Evolutionary conservation across 495 filamentous ascomycete genomes (phyloP).

Genomic region (Talaromyces stipitatus): DNA sequence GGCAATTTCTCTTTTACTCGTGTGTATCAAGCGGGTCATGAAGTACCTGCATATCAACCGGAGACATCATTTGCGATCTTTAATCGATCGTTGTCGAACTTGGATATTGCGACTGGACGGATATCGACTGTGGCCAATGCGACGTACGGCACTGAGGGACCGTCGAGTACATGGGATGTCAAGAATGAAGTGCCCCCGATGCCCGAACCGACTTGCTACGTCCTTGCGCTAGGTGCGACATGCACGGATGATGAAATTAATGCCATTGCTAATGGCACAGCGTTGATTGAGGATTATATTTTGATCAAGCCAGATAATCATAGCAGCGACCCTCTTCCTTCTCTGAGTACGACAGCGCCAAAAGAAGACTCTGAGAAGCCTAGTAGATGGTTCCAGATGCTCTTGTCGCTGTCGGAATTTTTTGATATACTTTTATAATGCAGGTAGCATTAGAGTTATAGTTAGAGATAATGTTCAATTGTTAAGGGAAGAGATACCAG

Average conservation of each 20-base stretch:
- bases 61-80: slow-evolving; percentile 49
- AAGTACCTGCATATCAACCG: slow-evolving; percentile 53
- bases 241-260: slow-evolving; percentile 43
- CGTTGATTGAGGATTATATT: slow-evolving; percentile 42
- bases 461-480: no score
- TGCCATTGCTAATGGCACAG: slow-evolving; percentile 37
- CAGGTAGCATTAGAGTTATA: not conserved
- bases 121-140: slow-evolving; percentile 24
- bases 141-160: slow-evolving; percentile 42
- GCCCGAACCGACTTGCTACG: slow-evolving; percentile 40
- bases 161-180: slow-evolving; percentile 43
- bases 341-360: not conserved
- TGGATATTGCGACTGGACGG: slow-evolving; percentile 50
- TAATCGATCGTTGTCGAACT: slow-evolving; percentile 42
- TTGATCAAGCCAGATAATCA: slow-evolving; percentile 33
- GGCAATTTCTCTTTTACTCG: slow-evolving; percentile 53
- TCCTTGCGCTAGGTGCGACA: slow-evolving; percentile 24
- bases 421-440: not conserved
- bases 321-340: not conserved
- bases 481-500: no score
- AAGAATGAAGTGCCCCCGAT: slow-evolving; percentile 33
- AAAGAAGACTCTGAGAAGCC: not conserved
- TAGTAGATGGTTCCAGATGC: not conserved
- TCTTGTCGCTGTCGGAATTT: not conserved
- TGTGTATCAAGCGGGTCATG: slow-evolving; percentile 54